Evolutionary conservation across 305 asterid genomes (phyloP).

Genomic region (Solanum hybrid): DNA sequence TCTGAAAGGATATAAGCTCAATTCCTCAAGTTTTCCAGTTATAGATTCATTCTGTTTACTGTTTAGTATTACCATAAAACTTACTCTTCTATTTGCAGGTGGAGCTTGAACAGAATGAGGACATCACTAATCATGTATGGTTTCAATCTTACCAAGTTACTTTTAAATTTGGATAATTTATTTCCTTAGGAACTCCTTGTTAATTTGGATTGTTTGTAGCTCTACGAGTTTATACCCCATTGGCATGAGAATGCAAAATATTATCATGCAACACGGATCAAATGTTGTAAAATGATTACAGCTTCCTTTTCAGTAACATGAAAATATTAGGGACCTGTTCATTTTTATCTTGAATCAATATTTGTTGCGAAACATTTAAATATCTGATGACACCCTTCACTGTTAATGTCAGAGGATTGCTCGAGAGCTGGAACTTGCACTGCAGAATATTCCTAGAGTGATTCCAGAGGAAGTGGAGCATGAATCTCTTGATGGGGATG

Average conservation of each 20-base stretch:
- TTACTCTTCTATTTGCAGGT: slow-evolving; percentile 15
- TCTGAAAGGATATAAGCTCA: neutral
- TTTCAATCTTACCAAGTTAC: slow-evolving; percentile 1
- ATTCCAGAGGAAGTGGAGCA: slow-evolving; percentile 13
- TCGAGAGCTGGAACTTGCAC: neutral
- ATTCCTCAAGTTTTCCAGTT: neutral
- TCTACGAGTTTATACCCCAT: neutral
- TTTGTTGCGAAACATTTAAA: neutral
- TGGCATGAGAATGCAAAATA: neutral
- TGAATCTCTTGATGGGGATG: neutral
- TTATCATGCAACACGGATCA: neutral
- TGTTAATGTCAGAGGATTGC: neutral
- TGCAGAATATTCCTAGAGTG: slow-evolving; percentile 12
- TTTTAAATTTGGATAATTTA: neutral
- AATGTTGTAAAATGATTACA: neutral
- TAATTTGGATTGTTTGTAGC: neutral
- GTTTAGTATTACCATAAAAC: neutral
- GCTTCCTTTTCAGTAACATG: neutral
- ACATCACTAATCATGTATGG: slow-evolving; percentile 27
- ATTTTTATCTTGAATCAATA: neutral
- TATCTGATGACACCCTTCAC: neutral
- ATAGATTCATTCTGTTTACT: neutral
- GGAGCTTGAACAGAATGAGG: slow-evolving; percentile 30
- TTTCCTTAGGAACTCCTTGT: neutral
- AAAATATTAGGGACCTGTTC: neutral